Conservation (phyloP, 768 basidiomycete genomes). For the Tephrocybe sp. region DNA sequence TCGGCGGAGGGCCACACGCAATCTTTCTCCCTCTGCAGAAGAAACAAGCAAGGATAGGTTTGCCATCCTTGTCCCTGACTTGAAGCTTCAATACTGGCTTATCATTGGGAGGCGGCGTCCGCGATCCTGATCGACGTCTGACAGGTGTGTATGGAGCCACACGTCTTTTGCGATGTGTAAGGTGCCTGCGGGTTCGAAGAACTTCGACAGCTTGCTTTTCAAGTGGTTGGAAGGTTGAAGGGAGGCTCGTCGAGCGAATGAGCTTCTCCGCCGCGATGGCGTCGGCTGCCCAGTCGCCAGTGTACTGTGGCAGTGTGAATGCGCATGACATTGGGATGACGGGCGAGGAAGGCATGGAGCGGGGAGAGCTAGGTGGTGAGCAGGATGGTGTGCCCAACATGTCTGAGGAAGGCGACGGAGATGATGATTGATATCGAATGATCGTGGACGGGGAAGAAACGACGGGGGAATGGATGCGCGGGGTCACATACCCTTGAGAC, state of each 20-base stretch:
- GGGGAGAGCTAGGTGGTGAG: neutral
- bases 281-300: constrained; percentile 17
- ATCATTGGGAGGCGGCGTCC: neutral
- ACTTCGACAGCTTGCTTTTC: neutral
- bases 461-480: too few species aligned
- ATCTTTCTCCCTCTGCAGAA: constrained; percentile 54
- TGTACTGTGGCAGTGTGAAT: constrained; percentile 2
- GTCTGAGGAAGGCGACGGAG: neutral
- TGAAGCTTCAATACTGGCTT: too few species aligned
- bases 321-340: neutral
- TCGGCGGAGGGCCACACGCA: constrained; percentile 45
- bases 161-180: neutral
- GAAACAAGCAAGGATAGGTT: constrained; percentile 47
- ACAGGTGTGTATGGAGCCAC: neutral
- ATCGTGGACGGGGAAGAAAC: neutral
- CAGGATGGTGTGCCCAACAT: neutral
- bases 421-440: neutral
- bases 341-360: neutral
- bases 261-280: constrained; percentile 4
- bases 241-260: neutral
- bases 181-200: neutral
- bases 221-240: neutral
- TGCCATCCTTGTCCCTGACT: constrained; percentile 16
- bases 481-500: too few species aligned
- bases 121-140: neutral